Conservation (phyloP, 441 rosid species). For the Cnidoscolus chayamansa region DNA sequence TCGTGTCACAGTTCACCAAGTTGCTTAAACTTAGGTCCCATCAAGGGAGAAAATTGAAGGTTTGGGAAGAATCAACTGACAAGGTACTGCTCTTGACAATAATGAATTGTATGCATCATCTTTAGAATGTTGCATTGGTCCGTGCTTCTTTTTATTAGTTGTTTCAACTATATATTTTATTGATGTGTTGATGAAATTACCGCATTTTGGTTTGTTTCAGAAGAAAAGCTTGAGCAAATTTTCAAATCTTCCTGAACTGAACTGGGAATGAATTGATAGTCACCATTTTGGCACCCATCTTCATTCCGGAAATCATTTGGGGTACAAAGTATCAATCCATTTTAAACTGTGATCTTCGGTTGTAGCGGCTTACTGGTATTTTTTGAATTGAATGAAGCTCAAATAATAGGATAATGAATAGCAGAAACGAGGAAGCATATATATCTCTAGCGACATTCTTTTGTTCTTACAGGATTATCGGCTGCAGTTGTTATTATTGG, state of each 20-base stretch:
- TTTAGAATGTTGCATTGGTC: background rate
- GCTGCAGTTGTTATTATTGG: too few relatives aligned
- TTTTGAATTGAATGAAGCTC: too few relatives aligned
- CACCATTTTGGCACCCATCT: background rate
- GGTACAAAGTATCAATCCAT: constrained; percentile 2
- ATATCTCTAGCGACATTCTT: too few relatives aligned
- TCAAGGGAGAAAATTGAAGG: constrained; percentile 34
- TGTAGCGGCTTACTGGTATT: too few relatives aligned
- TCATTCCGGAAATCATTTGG: background rate
- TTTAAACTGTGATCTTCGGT: background rate
- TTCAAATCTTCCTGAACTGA: background rate
- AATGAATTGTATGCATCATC: background rate
- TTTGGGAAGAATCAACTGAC: constrained; percentile 37
- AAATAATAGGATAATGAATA: too few relatives aligned
- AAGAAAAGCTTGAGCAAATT: background rate
- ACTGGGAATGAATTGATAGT: background rate
- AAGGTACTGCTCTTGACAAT: constrained; percentile 26
- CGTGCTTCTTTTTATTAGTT: background rate
- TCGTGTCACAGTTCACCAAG: constrained; percentile 61
- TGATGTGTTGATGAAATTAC: constrained; percentile 13
- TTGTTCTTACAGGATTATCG: too few relatives aligned
- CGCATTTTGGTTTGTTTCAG: constrained; percentile 10
- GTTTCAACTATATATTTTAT: background rate
- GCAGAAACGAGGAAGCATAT: too few relatives aligned
- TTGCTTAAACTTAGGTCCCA: constrained; percentile 61